Percentiles rank a stretch among this genome's conserved stretches.
Evolutionary conservation across 257 asterid species (phyloP).

Genomic region (Fraxinus pennsylvanica): DNA sequence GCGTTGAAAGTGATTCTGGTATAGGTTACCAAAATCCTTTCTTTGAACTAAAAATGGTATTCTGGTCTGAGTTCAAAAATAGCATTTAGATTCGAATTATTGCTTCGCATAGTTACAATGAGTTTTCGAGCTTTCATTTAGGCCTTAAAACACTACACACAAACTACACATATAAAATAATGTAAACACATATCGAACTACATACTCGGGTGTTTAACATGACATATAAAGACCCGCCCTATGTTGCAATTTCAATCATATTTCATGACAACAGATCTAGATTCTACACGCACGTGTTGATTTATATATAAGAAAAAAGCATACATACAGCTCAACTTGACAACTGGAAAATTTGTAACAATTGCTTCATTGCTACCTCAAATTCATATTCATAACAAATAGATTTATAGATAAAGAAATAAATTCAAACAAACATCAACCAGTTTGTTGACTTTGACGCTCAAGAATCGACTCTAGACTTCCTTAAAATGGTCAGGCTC

Average conservation of each 20-base stretch:
- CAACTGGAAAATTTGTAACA: conserved; percentile 6
- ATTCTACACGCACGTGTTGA: background rate
- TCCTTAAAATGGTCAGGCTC: conserved; percentile 38
- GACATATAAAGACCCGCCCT: background rate
- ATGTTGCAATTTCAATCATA: background rate
- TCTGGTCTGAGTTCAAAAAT: background rate
- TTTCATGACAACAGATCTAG: background rate
- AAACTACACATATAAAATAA: too few species aligned
- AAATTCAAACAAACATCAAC: conserved; percentile 23
- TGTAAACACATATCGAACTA: too few species aligned
- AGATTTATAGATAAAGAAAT: conserved; percentile 42
- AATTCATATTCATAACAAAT: conserved; percentile 30
- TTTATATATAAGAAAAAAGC: too few species aligned
- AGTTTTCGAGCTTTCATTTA: background rate
- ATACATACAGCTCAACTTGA: background rate
- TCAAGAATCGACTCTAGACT: conserved; percentile 24
- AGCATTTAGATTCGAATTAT: background rate
- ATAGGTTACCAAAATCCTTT: background rate
- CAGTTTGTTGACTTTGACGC: background rate
- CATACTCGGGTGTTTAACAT: too few species aligned
- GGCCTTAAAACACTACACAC: background rate
- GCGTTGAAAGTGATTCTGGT: background rate
- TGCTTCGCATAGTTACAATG: background rate
- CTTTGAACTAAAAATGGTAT: background rate
- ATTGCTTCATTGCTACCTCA: conserved; percentile 33